Base-by-base conservation (phyloP, 768 basidiomycete genomes). In the Amanita phalloides region DNA sequence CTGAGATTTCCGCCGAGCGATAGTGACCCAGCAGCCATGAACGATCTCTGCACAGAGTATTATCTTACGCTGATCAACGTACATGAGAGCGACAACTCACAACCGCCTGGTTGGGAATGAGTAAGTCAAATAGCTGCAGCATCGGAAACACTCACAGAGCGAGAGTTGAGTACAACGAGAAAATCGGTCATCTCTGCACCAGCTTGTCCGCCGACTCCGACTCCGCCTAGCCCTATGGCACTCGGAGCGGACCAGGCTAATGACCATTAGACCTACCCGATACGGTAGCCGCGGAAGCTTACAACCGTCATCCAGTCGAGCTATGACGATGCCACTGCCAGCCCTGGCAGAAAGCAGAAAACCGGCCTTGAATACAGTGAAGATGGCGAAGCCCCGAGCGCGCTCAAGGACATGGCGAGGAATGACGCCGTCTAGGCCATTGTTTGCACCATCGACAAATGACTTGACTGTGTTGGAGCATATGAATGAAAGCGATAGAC, bases 11-110 rank as follows among this genome's bases (percentile, higher is more conserved):
- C 93, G 17, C 94, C 94, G 2, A 96, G 70, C 2, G 88, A 92
- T 53, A 99, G 64, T 6, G 85, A 89, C 6, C 96, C 95, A 13
- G 92, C 86, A 10, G 92, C 77, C 95, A 98, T 98, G 69, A 99
- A 98, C 1, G 86, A 83, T 66, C 71, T 77, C 79, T 87, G 61
- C 36, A 28, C 28, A 35, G 25, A 17, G 25, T 35, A 55, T 43
- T 28, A 49, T 6, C 39, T 54, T 32, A 56, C 23, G 5, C 42
- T 47, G 49, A 32, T n/a, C 37, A 45, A 13, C 25, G 20, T 33
- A 38, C 4, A 23, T 1, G 8, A 11, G 11, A 25, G 21, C 42
- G 36, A 28, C 36, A n/a, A 69, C 84, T 68, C 64, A 86, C 84
- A 51, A 86, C 78, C 39, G 81, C 80, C 81, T 87, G 54, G 33